Evolutionary conservation across 2,329 filamentous ascomycete genomes (phyloP), one percentile per base, ranked within the genome.

Genomic region (Fusarium nodosum): DNA sequence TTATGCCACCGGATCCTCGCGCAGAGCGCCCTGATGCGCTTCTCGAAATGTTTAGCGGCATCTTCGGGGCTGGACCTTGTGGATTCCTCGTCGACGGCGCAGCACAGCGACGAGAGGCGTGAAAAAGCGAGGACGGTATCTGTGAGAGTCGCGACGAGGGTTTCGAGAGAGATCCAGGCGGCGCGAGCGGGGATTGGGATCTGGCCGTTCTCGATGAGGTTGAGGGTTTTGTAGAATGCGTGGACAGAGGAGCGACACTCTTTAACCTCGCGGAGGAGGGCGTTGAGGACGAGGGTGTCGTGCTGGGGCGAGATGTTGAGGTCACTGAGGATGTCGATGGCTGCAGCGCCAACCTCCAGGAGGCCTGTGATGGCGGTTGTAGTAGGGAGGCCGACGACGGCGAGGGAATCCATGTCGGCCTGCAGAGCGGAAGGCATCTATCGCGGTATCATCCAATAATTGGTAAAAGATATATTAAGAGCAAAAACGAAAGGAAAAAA

Each of bases 321-420:
- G 54, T 80, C 77, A 71, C 72, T 74, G 58, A 80, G 74, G 15
- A 72, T 72, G 64, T 80, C 79, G 68, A 78, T 77, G 39, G 75
- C 71, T 41, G 75, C 75, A 64, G 75, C 75, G 60, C 77, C 75
- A 39, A 80, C 78, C 41, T 77, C 77, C 48, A 80, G 64, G 56
- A 80, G 76, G 72, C 79, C 79, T 42, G 77, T 73, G 60, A 79
- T 77, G 76, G 79, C 79, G 15, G 77, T 77, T n/a, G 76, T 75
- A 51, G 79, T 77, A 47, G 77, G 75, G 50, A 80, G 74, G 59
- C 73, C 68, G 63, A 72, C 70, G 45, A 64, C 65, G 65, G 61
- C 34, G 52, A 18, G 48, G 33, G 53, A 51, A 54, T 71, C 68
- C 60, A 69, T 66, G 68, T 69, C 59, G 64, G 68, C 68, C 64